These are phyloP conservation scores for Salix udensis DNA, from an alignment of 345 rosid species.

Conservation along the genomic window DNA sequence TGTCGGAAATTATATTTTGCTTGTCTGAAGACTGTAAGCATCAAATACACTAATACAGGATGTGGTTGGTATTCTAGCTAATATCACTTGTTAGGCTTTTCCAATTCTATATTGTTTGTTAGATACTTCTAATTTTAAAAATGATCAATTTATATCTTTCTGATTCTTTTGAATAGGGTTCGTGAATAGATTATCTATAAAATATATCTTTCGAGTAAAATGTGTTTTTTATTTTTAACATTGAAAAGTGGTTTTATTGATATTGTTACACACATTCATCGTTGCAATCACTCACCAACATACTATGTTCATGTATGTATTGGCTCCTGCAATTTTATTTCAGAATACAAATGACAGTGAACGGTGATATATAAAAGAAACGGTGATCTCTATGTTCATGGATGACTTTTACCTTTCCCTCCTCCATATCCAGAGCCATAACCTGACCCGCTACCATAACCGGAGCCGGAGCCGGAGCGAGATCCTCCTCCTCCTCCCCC, in stretches of 20 bases:
- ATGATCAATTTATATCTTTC: neutral
- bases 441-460: slow-evolving; percentile 10
- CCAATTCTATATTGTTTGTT: too few relatives aligned
- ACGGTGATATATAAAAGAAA: neutral
- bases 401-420: slow-evolving; percentile 6
- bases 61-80: neutral
- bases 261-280: neutral
- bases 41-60: too few relatives aligned
- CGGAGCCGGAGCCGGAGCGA: slow-evolving; percentile 17
- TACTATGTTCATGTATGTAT: neutral
- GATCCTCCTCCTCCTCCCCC: slow-evolving; percentile 29
- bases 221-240: neutral
- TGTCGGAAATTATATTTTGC: too few relatives aligned
- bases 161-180: neutral
- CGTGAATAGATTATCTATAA: neutral
- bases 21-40: neutral
- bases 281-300: neutral
- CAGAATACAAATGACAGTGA: slow-evolving; percentile 2
- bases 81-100: neutral
- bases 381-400: slow-evolving; percentile 21
- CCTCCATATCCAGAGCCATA: slow-evolving; percentile 30
- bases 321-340: slow-evolving; percentile 20
- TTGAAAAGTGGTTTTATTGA: neutral
- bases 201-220: neutral
- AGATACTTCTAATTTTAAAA: neutral